Conservation (phyloP, 352 stramenopile species). For the Heterotrichella gracilis region DNA sequence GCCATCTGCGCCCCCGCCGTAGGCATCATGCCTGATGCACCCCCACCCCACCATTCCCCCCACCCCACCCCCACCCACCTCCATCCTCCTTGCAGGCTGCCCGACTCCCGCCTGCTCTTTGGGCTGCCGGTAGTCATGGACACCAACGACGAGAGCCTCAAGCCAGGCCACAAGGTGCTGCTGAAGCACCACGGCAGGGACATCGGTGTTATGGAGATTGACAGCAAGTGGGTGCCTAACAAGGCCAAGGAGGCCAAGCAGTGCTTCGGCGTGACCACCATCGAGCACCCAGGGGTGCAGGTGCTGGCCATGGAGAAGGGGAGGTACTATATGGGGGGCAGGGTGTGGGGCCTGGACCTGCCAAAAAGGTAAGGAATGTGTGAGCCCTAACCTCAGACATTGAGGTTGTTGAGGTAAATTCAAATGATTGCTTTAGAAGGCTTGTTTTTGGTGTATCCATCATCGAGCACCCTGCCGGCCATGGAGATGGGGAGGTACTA, state of each 20-base stretch:
- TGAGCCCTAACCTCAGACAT: too few species aligned
- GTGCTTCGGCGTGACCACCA: constrained; percentile 45
- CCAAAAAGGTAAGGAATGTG: constrained; percentile 41
- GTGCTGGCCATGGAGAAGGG: constrained; percentile 44
- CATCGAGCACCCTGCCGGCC: constrained; percentile 42
- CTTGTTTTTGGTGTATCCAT: constrained; percentile 47
- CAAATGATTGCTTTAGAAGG: too few species aligned
- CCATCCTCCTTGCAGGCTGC: too few species aligned
- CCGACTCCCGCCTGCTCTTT: constrained; percentile 39
- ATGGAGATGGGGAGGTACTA: too few species aligned
- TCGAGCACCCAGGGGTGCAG: constrained; percentile 42
- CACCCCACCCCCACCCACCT: too few species aligned
- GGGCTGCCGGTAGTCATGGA: constrained; percentile 50
- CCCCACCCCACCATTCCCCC: too few species aligned
- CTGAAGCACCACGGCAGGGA: constrained; percentile 34
- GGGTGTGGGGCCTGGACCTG: constrained; percentile 40
- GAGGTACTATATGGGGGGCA: constrained; percentile 49
- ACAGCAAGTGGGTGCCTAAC: constrained; percentile 44
- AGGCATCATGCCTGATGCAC: too few species aligned
- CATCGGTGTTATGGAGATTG: constrained; percentile 37
- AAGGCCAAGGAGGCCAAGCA: constrained; percentile 43
- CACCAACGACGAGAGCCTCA: constrained; percentile 37
- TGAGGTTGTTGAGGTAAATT: too few species aligned
- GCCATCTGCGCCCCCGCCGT: too few species aligned
- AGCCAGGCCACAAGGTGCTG: constrained; percentile 33